phyloP scores from a whole-genome alignment of 2,329 filamentous ascomycete genomes.

The Cercospora janseana region DNA sequence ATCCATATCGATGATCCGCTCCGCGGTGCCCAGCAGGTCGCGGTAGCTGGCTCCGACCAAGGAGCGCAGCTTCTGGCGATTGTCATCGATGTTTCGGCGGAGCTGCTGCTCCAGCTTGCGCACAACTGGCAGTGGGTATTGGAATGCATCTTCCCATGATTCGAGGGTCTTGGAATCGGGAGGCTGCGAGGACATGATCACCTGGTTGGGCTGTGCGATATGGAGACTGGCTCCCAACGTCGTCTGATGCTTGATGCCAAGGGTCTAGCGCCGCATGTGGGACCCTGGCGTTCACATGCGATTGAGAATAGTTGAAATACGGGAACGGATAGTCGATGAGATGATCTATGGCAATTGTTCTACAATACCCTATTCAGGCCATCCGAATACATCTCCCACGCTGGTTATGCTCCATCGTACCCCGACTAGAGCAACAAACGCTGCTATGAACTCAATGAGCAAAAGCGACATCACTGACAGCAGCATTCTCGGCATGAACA shows the following conservation, averaged over 20 bases:
- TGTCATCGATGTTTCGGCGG: constrained; percentile 60
- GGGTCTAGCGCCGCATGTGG: not conserved
- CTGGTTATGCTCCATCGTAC: constrained; percentile 74
- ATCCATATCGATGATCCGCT: constrained; percentile 90
- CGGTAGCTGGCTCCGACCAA: constrained; percentile 73
- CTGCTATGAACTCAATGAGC: constrained; percentile 71
- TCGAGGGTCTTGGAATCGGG: constrained; percentile 57
- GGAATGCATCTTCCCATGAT: constrained; percentile 67
- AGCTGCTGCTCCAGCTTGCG: constrained; percentile 64
- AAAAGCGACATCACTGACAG: constrained; percentile 69
- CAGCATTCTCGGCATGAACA: constrained; percentile 91
- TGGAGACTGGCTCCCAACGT: not conserved
- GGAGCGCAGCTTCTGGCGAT: constrained; percentile 64
- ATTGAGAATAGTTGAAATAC: not conserved
- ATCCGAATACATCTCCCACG: constrained; percentile 86
- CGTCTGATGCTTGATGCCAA: constrained; percentile 5
- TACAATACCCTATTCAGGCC: constrained; percentile 42
- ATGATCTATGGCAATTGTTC: not conserved
- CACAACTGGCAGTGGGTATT: constrained; percentile 62
- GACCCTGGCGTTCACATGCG: constrained; percentile 1
- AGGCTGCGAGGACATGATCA: constrained; percentile 40
- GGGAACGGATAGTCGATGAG: too few species aligned
- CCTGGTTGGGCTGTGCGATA: not conserved
- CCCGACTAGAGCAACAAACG: constrained; percentile 70
- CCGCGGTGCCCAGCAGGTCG: constrained; percentile 84